Conservation (phyloP, 2,329 filamentous ascomycete genomes). For the Juglanconis sp. region DNA sequence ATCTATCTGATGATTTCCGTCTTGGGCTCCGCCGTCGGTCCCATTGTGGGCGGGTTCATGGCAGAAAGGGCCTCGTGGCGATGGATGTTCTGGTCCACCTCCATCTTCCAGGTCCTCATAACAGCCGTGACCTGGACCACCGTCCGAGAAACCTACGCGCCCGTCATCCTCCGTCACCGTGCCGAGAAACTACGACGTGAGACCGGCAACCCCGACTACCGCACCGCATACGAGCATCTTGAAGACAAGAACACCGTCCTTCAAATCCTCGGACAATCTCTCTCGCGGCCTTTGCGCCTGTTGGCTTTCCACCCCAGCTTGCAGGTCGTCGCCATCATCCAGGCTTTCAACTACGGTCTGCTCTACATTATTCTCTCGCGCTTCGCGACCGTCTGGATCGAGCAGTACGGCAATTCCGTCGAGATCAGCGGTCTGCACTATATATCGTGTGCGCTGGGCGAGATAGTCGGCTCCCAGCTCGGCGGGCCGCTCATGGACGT, state of each 20-base stretch:
- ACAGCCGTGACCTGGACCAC: conserved; percentile 29
- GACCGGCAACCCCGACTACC: conserved; percentile 22
- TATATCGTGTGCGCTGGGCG: conserved; percentile 60
- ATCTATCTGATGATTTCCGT: conserved; percentile 38
- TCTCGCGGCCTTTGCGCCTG: conserved; percentile 55
- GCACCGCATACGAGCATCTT: conserved; percentile 36
- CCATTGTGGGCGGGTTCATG: conserved; percentile 40
- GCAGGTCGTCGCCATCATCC: conserved; percentile 51
- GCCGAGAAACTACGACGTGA: neutral
- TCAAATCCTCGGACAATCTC: conserved; percentile 28
- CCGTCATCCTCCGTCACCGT: conserved; percentile 28
- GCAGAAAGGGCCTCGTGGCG: conserved; percentile 35
- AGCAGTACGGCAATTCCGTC: conserved; percentile 51
- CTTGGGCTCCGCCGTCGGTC: conserved; percentile 36
- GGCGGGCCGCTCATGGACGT: conserved; percentile 41
- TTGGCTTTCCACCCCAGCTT: conserved; percentile 59
- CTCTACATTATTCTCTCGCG: conserved; percentile 63
- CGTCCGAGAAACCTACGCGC: conserved; percentile 38
- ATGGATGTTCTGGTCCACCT: conserved; percentile 45
- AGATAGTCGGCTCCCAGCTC: conserved; percentile 53
- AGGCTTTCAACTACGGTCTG: conserved; percentile 58
- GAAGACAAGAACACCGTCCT: conserved; percentile 26
- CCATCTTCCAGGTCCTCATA: conserved; percentile 38
- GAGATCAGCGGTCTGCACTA: conserved; percentile 64
- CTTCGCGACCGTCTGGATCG: conserved; percentile 56